Percentiles rank a stretch among this genome's conserved stretches.
These are phyloP conservation scores for Colletotrichum salicis DNA, from an alignment of 2,329 filamentous ascomycete species.

Conservation along the genomic window DNA sequence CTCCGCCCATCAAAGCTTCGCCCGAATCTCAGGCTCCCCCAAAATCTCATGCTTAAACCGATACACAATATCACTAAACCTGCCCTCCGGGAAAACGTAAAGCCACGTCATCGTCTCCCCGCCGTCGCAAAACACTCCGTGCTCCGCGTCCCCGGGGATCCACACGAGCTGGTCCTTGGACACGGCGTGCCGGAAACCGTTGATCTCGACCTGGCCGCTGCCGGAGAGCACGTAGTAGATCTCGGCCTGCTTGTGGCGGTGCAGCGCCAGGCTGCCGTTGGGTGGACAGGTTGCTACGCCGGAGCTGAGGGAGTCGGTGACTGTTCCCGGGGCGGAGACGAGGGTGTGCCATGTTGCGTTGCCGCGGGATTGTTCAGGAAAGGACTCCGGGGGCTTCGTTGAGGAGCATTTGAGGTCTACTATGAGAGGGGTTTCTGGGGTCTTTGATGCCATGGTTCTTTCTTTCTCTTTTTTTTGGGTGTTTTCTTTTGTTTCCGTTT, in stretches of 20 bases:
- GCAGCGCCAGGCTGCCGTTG: conserved; percentile 38
- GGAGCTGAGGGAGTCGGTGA: not conserved
- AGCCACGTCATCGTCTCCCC: not conserved
- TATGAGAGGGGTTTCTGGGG: not conserved
- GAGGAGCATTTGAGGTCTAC: not conserved
- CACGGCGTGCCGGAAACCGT: not conserved
- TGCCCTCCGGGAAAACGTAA: not conserved
- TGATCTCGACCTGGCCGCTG: conserved; percentile 37
- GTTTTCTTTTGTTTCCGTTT: not conserved
- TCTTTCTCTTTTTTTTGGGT: not conserved
- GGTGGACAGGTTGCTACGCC: conserved; percentile 37
- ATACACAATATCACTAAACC: not conserved
- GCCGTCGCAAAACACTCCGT: not conserved
- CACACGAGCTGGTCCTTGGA: not conserved
- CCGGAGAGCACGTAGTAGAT: conserved; percentile 41
- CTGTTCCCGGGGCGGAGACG: not conserved
- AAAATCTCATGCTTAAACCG: not conserved
- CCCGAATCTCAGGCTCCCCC: not conserved
- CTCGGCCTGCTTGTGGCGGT: conserved; percentile 41
- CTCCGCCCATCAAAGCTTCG: not conserved
- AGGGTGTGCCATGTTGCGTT: not conserved
- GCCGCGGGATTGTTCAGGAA: not conserved
- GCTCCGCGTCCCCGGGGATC: not conserved
- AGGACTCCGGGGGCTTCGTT: not conserved
- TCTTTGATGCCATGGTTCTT: not conserved